These are phyloP conservation scores for Calendula officinalis DNA, from an alignment of 129 eudicot species.

Conservation along the genomic window DNA sequence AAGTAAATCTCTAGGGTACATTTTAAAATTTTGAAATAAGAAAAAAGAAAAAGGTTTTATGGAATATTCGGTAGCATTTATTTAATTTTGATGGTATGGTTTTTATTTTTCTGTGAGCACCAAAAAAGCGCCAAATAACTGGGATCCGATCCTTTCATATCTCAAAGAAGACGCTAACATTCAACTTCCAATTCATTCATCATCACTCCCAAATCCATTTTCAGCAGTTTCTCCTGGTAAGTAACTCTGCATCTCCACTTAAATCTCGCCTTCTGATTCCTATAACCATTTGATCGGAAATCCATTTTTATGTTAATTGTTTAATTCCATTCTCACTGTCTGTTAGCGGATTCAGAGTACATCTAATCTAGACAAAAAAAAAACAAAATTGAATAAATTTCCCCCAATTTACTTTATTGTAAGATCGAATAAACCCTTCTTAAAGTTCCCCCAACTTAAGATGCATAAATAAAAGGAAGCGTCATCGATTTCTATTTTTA, in stretches of 20 bases:
- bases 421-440: not conserved
- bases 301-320: no score
- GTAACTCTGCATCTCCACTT: not conserved
- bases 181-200: not conserved
- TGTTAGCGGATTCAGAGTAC: not conserved
- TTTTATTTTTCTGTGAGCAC: no score
- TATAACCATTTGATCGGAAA: no score
- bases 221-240: not conserved
- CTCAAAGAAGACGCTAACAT: conserved; percentile 22
- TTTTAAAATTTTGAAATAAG: no score
- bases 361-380: not conserved
- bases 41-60: no score
- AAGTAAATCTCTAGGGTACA: no score
- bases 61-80: no score
- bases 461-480: not conserved
- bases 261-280: no score
- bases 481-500: not conserved
- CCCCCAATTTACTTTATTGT: not conserved
- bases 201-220: not conserved
- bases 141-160: conserved; percentile 26
- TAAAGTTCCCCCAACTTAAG: not conserved
- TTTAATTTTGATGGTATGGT: no score
- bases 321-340: not conserved
- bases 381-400: not conserved
- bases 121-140: conserved; percentile 23